These are phyloP conservation scores for Aspergillus clavatus DNA, from an alignment of 2,329 filamentous ascomycete genomes.

Conservation along the genomic window DNA sequence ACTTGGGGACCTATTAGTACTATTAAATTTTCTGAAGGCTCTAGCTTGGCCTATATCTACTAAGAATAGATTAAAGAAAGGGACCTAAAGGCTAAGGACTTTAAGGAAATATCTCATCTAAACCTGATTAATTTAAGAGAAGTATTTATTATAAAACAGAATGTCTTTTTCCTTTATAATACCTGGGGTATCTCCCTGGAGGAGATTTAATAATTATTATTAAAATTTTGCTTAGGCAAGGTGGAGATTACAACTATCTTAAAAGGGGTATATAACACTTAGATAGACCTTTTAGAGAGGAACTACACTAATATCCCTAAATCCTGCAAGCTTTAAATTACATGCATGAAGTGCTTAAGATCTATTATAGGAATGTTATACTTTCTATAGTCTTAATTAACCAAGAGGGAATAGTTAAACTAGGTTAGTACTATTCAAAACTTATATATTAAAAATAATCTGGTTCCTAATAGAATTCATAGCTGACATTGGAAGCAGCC, in stretches of 20 bases:
- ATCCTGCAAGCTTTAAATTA: slow-evolving; percentile 8
- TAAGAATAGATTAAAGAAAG: neutral
- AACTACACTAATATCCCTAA: neutral
- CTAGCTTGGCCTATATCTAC: slow-evolving; percentile 4
- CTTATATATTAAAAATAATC: neutral
- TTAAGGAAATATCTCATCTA: slow-evolving; percentile 2
- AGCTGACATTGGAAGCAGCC: slow-evolving; percentile 9
- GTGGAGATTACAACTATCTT: slow-evolving; percentile 5
- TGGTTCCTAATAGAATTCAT: neutral
- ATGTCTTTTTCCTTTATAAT: slow-evolving; percentile 7
- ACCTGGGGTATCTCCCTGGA: slow-evolving; percentile 2
- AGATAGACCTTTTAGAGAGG: neutral
- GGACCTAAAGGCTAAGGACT: neutral
- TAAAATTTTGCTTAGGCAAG: slow-evolving; percentile 2
- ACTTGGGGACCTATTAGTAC: slow-evolving; percentile 7
- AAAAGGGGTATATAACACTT: neutral
- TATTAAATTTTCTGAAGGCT: slow-evolving; percentile 10
- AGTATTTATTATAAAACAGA: slow-evolving; percentile 4
- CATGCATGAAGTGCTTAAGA: slow-evolving; percentile 6
- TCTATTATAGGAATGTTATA: slow-evolving; percentile 5
- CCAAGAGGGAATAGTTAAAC: neutral
- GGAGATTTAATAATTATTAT: slow-evolving; percentile 1
- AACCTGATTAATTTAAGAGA: slow-evolving; percentile 9
- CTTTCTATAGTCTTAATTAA: neutral
- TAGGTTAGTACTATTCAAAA: neutral